Evolutionary conservation across 305 asterid species (phyloP), one percentile per base, ranked within the genome.

Genomic region (Solanum hybrid): DNA sequence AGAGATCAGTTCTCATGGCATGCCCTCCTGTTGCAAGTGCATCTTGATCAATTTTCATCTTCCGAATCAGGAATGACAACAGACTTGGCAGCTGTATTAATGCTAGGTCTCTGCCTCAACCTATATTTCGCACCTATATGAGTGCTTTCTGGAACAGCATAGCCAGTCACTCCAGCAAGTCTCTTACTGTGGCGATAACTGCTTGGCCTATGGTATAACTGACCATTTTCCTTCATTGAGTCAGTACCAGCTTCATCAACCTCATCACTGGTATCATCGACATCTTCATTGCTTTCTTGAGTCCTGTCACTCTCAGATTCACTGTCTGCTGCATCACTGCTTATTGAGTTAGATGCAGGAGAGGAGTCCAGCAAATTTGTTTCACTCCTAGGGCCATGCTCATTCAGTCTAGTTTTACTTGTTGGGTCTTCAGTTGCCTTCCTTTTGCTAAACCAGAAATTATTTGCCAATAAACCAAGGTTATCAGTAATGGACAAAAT

Each of bases 51-150:
- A 64, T 39, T 89, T 90, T 95, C 98, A 6, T 94, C 98, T 89
- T 96, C 98, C 2, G 97, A 95, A 93, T 94, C 98, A 86, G 94
- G 92, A 90, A 95, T 93, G 34, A 92, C 93, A 28, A 26, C 36
- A 78, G 93, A 80, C 78, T 93, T 95, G 3, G 87, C 69, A 90
- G 95, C 97, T 84, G 95, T 92, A 90, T 94, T 95, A n/a, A 92
- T 40, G 1, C 94, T 89, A 34, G 95, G 95, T 89, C 96, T 93
- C 92, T 96, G 97, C 94, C 97, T 92, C 89, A 89, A 88, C 90
- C 95, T 93, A 90, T 92, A 92, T 91, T 96, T 95, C 3, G 94
- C 90, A 86, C 94, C 94, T 86, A 94, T 51, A 57, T 89, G 91
- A 91, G 88, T 61, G 76, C 90, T 92, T 89, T 92, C 97, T 91